Conservation (phyloP, 106 monocot genomes). For the Dendrobium officinale region DNA sequence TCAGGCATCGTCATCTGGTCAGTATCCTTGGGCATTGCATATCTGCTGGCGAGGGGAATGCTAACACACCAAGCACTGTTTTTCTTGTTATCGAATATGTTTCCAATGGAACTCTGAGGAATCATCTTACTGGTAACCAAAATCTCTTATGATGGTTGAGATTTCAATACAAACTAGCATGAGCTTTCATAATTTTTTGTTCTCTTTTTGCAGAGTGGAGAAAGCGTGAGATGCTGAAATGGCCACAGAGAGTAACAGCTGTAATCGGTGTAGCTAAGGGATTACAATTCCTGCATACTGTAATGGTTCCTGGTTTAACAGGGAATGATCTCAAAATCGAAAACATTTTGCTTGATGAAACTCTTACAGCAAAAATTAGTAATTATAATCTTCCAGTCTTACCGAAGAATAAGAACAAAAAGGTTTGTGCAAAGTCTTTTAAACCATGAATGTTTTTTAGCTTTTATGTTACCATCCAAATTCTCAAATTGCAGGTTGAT, state of each 20-base stretch:
- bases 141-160: background rate
- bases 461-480: background rate
- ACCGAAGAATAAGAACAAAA: slow-evolving; percentile 47
- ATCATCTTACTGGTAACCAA: slow-evolving; percentile 74
- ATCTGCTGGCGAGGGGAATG: slow-evolving; percentile 22
- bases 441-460: background rate
- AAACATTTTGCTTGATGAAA: slow-evolving; percentile 78
- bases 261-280: slow-evolving; percentile 81
- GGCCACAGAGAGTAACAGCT: slow-evolving; percentile 78
- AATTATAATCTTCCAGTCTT: slow-evolving; percentile 71
- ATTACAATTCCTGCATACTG: slow-evolving; percentile 77
- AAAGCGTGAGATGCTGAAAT: slow-evolving; percentile 84
- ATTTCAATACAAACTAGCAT: background rate
- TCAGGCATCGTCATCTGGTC: slow-evolving; percentile 76
- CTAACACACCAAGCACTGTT: slow-evolving; percentile 13
- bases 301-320: slow-evolving; percentile 57
- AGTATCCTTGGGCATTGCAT: slow-evolving; percentile 87
- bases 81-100: slow-evolving; percentile 60
- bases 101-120: slow-evolving; percentile 76
- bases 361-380: slow-evolving; percentile 76
- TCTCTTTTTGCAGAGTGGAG: slow-evolving; percentile 56
- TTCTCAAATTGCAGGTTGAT: slow-evolving; percentile 33
- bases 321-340: slow-evolving; percentile 66
- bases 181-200: background rate
- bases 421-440: slow-evolving; percentile 24